Percentiles rank a stretch among this genome's conserved stretches.
These are phyloP conservation scores for Mucor sp. DNA, from an alignment of 371 early-diverging fungal genomes.

Conservation along the genomic window DNA sequence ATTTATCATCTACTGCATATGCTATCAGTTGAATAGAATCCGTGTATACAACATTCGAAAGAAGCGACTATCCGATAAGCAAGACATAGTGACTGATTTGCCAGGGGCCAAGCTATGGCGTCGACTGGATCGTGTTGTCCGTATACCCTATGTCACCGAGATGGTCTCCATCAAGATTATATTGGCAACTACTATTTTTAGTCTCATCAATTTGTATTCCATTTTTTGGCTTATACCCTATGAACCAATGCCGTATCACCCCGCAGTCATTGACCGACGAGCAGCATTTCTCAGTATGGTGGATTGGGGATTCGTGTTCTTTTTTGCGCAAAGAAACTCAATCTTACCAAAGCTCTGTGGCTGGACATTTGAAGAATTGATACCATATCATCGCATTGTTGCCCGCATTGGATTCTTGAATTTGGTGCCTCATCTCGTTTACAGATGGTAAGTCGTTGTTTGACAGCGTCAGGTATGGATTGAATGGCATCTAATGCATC, in stretches of 20 bases:
- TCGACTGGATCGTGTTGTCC: slow-evolving; percentile 17
- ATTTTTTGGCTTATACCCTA: slow-evolving; percentile 28
- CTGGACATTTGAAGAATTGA: slow-evolving; percentile 42
- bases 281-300: slow-evolving; percentile 48
- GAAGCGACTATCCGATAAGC: slow-evolving; percentile 17
- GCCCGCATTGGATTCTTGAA: slow-evolving; percentile 48
- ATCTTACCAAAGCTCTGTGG: slow-evolving; percentile 46
- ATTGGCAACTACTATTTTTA: slow-evolving; percentile 33
- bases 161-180: slow-evolving; percentile 46
- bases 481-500: background rate
- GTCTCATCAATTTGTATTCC: slow-evolving; percentile 33
- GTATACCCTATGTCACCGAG: slow-evolving; percentile 44
- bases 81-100: background rate
- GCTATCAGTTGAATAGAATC: slow-evolving; percentile 33
- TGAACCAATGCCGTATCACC: slow-evolving; percentile 23
- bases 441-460: background rate
- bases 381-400: slow-evolving; percentile 52
- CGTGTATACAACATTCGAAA: slow-evolving; percentile 30
- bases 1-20: slow-evolving; percentile 43
- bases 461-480: background rate
- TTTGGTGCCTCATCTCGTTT: slow-evolving; percentile 46
- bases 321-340: slow-evolving; percentile 47
- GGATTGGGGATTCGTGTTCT: slow-evolving; percentile 51
- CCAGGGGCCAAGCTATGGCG: slow-evolving; percentile 12
- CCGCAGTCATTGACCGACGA: slow-evolving; percentile 38